Evolutionary conservation across 83 land plant genomes (phyloP), one percentile per base, ranked within the genome.

Genomic region (Picea engelmannii): DNA sequence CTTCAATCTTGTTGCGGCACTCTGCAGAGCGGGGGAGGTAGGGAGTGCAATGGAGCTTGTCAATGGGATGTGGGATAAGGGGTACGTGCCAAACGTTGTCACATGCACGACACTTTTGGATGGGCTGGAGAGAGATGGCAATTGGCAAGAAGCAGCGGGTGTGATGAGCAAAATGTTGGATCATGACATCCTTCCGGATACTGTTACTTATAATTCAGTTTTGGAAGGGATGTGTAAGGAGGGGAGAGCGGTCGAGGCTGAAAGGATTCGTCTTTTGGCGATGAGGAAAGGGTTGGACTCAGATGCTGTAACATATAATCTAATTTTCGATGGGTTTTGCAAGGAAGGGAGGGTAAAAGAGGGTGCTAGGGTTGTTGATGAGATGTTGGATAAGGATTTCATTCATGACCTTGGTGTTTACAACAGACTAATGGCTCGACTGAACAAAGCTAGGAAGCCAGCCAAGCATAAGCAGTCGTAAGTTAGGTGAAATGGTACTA

Each of bases 331-430:
- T 52, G 95, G 95, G 9, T 90, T 82, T 79, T 42, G 87, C 15
- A 83, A 77, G n/a, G 92, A 92, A 79, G 89, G 91, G 31, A 86
- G 77, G 62, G 83, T 81, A 79, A 85, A 82, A 70, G 92, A 92
- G 27, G 95, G 95, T 35, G 84, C 84, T 64, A 13, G 4, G 16
- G 44, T 92, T 70, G 81, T 92, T 21, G 82, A 90, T 69, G 89
- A 90, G 80, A 92, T 92, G 95, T 61, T 92, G 84, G 95, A 92
- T 81, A 82, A 60, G 12, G 95, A 82, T 66, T 90, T 86, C 63
- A 88, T 92, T 17, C 83, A 87, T 62, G 88, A 90, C 64, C 75
- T 92, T 81, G 82, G 85, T 9, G 78, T 87, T 0, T 91, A 91
- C 62, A 91, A 91, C 62, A 83, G 66, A 67, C 60, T 90, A 76